Base-by-base conservation (phyloP, 441 rosid species). In the Kokia cookei region DNA sequence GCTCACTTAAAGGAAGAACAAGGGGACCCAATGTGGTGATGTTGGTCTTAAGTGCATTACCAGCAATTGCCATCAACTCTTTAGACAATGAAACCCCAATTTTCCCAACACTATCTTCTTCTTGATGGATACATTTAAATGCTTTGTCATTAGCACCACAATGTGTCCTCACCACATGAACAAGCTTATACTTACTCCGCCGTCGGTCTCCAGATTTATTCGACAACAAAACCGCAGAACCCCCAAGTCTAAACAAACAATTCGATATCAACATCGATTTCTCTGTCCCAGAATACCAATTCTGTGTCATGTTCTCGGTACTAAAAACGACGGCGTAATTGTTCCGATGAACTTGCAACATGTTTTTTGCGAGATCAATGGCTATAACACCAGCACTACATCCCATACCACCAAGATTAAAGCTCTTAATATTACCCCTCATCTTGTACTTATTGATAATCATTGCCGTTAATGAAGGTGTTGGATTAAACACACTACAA, bases 301-400 rank as follows among this genome's bases (percentile, higher is more conserved):
- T 92, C 76, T 85, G 97, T 3, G 98, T 90, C 5, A 94, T 90
- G 80, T 92, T 94, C 80, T 94, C 98, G 0, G 98, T 94, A 43
- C 98, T 94, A 15, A 91, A 90, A 26, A 92, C 97, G 61, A 94
- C 86, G 17, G 95, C 95, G 61, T 80, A 89, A 71, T 95, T 88
- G 76, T 91, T 90, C 77, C 95, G 82, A 74, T 89, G 93, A 80
- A 92, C 88, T 81, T 86, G 97, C 67, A 94, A 54, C 87, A 94
- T 75, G 27, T 90, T 93, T 70, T 94, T 92, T 0, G 96, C 95
- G 1, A 88, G 89, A 81, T 88, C 96, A 68, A 92, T 47, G 17
- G 95, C 88, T 60, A 94, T 92, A 59, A 94, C 93, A n/a, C 98
- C 96, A 58, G 97, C 98, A 84, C 98, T 94, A 47, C 98, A 94